Base-by-base conservation (phyloP, 2,329 filamentous ascomycete genomes). In the Rugonectria rugulosa region DNA sequence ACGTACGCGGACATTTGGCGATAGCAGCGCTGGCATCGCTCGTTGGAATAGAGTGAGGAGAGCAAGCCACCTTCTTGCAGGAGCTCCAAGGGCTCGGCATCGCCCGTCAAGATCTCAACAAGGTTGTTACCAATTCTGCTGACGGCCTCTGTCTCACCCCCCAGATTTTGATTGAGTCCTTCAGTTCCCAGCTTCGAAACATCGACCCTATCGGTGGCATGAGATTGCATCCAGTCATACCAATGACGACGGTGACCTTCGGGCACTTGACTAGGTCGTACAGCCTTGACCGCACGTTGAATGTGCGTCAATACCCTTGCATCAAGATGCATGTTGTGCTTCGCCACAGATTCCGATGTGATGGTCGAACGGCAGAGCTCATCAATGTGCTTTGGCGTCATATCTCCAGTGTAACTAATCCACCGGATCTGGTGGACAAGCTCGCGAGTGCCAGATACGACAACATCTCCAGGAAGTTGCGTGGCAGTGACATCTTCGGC, bases 161-260 rank as follows among this genome's bases (percentile, higher is more conserved):
- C 44, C 4, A 51, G 31, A 27, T 54, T 37, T 5, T 29, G 21
- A 15, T 41, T 49, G 37, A 49, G 27, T 8, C 47, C 47, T 8
- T 41, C 10, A 7, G 29, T 32, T 11, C 20, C 32, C 23, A 51
- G 38, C 15, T 43, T 42, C 8, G 47, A 54, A 14, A 43, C 27
- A 23, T 47, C 43, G n/a, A 32, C 29, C 17, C 23, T 54, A 23
- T 54, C 37, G 20, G 26, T 31, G 12, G 37, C 23, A 44, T 51
- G 45, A 12, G 43, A 21, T 32, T 48, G 40, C 51, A 54, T 54
- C 51, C 51, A 54, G 20, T 54, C 36, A 24, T 54, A 44, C 51
- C 51, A 54, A 17, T 41, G 40, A 17, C 45, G 51, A 23, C 45
- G 51, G 31, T 48, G 44, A 19, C 38, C 51, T 12, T 41, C 40